Conservation (phyloP, 768 basidiomycete species). For the Rhodotorula toruloides region DNA sequence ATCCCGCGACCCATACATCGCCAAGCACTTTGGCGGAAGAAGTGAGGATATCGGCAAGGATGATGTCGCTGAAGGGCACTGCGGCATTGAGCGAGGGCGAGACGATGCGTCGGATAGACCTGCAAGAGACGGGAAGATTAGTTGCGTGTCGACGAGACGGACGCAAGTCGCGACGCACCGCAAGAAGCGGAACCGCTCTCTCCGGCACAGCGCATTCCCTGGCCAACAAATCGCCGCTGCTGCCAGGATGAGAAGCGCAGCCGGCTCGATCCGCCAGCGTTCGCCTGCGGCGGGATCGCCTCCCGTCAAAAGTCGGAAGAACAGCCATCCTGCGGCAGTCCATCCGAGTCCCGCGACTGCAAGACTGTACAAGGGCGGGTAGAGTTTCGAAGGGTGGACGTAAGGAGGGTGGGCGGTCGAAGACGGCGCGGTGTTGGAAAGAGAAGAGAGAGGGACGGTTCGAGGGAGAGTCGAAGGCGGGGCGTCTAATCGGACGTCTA, state of each 20-base stretch:
- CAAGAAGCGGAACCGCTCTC: conserved; percentile 36
- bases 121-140: neutral
- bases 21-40: conserved; percentile 96
- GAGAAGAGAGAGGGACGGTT: neutral
- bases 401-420: conserved; percentile 43
- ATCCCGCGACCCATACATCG: conserved; percentile 75
- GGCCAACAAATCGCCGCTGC: conserved; percentile 28
- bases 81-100: conserved; percentile 59
- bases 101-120: conserved; percentile 64
- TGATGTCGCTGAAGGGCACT: conserved; percentile 81
- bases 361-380: conserved; percentile 52
- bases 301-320: conserved; percentile 15
- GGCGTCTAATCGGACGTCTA: conserved; percentile 56
- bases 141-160: too few relatives aligned
- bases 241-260: conserved; percentile 18
- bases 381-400: conserved; percentile 52
- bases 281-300: conserved; percentile 6
- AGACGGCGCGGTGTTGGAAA: neutral
- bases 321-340: conserved; percentile 30
- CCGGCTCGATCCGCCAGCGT: conserved; percentile 16
- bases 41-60: conserved; percentile 91
- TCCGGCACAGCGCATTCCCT: conserved; percentile 31
- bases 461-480: conserved; percentile 5
- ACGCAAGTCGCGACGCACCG: neutral
- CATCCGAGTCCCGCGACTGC: conserved; percentile 26